A percentile compares a stretch with the other conserved stretches of the same genome.
These are phyloP conservation scores for Brassica incana DNA, from an alignment of 345 rosid species.

Conservation along the genomic window DNA sequence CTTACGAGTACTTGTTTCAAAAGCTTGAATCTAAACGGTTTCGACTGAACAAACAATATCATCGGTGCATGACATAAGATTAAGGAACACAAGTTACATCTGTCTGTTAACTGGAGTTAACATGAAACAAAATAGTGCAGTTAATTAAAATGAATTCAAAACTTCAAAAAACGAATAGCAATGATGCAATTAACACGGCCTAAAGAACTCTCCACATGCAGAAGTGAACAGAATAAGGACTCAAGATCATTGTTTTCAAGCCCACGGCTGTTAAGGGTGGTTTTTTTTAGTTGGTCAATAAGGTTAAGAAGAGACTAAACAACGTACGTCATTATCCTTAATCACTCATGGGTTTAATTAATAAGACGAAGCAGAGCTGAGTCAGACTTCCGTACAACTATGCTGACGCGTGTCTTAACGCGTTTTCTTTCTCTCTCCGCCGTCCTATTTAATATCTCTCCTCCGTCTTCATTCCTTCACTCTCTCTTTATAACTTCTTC, in stretches of 20 bases:
- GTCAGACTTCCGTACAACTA: slow-evolving; percentile 42
- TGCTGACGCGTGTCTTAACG: slow-evolving; percentile 45
- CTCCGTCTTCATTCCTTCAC: slow-evolving; percentile 12
- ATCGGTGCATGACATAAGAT: neutral
- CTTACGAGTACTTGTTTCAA: neutral
- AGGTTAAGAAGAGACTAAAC: neutral
- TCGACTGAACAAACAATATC: neutral
- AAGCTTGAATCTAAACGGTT: neutral
- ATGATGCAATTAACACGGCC: neutral
- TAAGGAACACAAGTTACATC: neutral
- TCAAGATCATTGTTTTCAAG: neutral
- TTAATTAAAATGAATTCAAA: neutral
- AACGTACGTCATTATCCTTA: neutral
- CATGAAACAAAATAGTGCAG: neutral
- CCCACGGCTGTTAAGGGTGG: neutral
- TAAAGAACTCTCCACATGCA: neutral
- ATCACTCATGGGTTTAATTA: neutral
- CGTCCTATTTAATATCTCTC: slow-evolving; percentile 37
- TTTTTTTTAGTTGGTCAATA: neutral
- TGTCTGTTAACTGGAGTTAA: neutral
- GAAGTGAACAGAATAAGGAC: neutral
- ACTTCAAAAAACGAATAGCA: neutral
- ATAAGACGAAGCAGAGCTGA: slow-evolving; percentile 20
- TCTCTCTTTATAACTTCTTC: neutral
- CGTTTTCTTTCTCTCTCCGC: slow-evolving; percentile 35